Evolutionary conservation across 2,329 filamentous ascomycete genomes (phyloP), one percentile per base, ranked within the genome.

Genomic region (Metarhizium brunneum): DNA sequence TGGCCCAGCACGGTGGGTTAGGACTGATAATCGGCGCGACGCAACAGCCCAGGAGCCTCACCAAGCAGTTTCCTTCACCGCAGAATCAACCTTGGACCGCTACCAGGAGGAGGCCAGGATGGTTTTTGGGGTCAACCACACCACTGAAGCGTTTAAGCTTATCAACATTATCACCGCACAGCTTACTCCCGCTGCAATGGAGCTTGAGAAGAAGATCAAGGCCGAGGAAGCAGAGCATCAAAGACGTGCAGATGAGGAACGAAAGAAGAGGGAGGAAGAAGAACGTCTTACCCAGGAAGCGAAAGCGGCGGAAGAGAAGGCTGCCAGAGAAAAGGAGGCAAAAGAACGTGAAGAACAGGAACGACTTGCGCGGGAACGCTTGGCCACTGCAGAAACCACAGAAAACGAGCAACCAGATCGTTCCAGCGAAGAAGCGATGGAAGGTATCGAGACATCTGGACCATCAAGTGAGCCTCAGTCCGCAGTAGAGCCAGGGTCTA

Each of bases 71-170:
- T 76, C 84, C 2, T 97, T 97, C 68, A 74, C 79, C 20, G 78
- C 90, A 8, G 82, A 84, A 42, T 78, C 82, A 8, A 97, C 94
- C 1, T 76, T 80, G 55, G 79, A 81, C 54, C 86, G 94, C 58
- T 99, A 95, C 86, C 83, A 88, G 66, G 90, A 96, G 66, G 95
- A 97, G 69, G 86, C 91, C 8, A 85, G 87, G 60, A 85, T 99
- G 69, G 79, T 97, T 0, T 97, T 94, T 69, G 88, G 88, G 30
- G 72, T 76, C 25, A 77, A 73, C 51, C 81, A 86, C 51, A 56
- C 59, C 53, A 67, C 81, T 3, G 91, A 96, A 51, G 88, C 88
- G 66, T 81, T 85, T 2, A 77, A 81, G 58, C 77, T 95, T 16
- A 73, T 86, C 60, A 86, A 82, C 61, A 80, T 83, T 2, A 80